phyloP scores from a whole-genome alignment of 2,329 filamentous ascomycete species.

The Uncinocarpus reesii region DNA sequence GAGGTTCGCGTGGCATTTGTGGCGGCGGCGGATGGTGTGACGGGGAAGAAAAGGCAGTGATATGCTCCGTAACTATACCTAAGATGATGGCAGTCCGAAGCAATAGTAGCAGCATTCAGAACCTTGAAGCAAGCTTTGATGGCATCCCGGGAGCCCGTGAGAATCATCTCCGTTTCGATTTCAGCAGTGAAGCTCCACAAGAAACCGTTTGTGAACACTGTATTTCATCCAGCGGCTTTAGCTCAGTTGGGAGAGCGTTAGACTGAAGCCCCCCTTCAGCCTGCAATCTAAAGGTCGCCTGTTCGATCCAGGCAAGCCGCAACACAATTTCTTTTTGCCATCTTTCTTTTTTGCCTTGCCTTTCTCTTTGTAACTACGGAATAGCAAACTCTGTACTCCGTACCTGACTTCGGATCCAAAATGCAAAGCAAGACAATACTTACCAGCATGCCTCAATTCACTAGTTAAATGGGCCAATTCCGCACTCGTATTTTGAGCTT shows the following conservation, averaged over 20 bases:
- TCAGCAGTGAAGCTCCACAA: background rate
- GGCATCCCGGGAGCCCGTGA: no score
- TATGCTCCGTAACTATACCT: no score
- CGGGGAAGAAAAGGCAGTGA: slow-evolving; percentile 10
- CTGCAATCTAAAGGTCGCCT: slow-evolving; percentile 8
- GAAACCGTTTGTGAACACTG: background rate
- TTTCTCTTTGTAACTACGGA: background rate
- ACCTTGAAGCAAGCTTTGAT: no score
- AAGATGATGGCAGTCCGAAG: no score
- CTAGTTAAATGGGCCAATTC: no score
- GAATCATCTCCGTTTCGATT: no score
- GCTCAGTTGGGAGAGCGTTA: slow-evolving; percentile 10
- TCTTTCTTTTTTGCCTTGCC: background rate
- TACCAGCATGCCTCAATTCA: no score
- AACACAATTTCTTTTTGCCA: background rate
- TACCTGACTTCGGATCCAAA: no score
- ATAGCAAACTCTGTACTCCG: no score
- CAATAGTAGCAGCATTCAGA: no score
- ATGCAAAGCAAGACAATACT: background rate
- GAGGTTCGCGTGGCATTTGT: slow-evolving; percentile 35
- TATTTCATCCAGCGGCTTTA: slow-evolving; percentile 1
- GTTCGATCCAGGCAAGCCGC: slow-evolving; percentile 9
- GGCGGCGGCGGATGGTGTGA: slow-evolving; percentile 12
- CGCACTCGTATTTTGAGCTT: no score
- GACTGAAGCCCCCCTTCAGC: slow-evolving; percentile 2